Base-by-base conservation (phyloP, 2,329 filamentous ascomycete species). In the Keithomyces neogunnii region DNA sequence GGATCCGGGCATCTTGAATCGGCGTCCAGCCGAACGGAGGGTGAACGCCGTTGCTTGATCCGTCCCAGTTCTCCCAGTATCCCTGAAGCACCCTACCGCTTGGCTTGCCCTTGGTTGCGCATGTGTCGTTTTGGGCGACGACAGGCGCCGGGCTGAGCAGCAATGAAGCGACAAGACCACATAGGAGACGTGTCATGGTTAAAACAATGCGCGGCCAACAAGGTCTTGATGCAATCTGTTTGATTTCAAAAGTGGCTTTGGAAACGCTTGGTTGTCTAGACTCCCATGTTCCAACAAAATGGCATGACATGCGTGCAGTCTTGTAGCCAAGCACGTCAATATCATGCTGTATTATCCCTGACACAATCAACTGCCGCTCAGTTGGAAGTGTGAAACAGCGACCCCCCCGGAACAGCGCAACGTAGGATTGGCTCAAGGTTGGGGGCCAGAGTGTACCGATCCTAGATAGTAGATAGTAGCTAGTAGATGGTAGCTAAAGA, bases 31-130 rank as follows among this genome's bases (percentile, higher is more conserved):
- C 66, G 49, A 66, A 62, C 3, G 49, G 49, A 7, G 66, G 64
- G 54, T 68, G 66, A 3, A 66, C 63, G 13, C 63, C 64, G 49
- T 64, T 66, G 29, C 47, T 53, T 11, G 65, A 43, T 33, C 65
- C 65, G 51, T 68, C 65, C 66, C 66, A 68, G 54, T 67, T 68
- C 56, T 68, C 65, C 65, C 65, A 67, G 51, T 68, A 68, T 8
- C 65, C 65, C 46, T 62, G 59, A 26, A 68, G 62, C 7, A 68
- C 63, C 48, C 66, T 66, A 35, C 66, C 66, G 1, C 54, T 28
- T 6, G 65, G 65, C 32, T 61, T 63, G 13, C 65, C 65, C 48
- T 64, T 68, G 3, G 63, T 64, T 9, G 54, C 58, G 46, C 65
- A 68, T 36, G 62, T 63, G 33, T 43, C n/a, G 28, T 51, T 50